These are phyloP conservation scores for Benincasa hispida DNA, from an alignment of 306 rosid genomes.

Conservation along the genomic window DNA sequence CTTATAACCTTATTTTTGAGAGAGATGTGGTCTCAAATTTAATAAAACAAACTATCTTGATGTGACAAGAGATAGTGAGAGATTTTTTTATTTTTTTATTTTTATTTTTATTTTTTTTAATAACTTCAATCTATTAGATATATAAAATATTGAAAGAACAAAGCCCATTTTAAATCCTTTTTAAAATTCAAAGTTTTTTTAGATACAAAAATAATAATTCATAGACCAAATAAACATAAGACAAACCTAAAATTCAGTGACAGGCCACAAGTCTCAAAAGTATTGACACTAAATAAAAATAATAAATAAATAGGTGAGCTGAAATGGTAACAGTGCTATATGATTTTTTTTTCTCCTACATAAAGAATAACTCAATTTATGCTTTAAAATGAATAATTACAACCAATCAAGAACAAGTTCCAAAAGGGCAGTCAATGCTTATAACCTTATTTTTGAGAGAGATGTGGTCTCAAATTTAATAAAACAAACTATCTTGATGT, in stretches of 20 bases:
- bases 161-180: no score
- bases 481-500: neutral
- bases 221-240: no score
- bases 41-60: neutral
- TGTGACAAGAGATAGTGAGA: neutral
- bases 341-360: neutral
- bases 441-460: neutral
- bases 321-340: neutral
- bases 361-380: neutral
- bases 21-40: neutral
- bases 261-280: no score
- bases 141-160: no score
- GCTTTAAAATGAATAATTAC: neutral
- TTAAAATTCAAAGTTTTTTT: no score
- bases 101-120: no score
- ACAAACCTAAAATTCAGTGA: no score
- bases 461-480: neutral
- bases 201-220: no score
- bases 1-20: neutral
- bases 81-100: no score
- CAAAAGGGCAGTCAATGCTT: conserved; percentile 14
- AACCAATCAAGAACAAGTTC: conserved; percentile 36
- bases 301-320: neutral
- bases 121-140: no score
- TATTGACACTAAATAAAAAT: no score